Evolutionary conservation across 164 flowering plant species (phyloP).

Genomic region (Malania oleifera): DNA sequence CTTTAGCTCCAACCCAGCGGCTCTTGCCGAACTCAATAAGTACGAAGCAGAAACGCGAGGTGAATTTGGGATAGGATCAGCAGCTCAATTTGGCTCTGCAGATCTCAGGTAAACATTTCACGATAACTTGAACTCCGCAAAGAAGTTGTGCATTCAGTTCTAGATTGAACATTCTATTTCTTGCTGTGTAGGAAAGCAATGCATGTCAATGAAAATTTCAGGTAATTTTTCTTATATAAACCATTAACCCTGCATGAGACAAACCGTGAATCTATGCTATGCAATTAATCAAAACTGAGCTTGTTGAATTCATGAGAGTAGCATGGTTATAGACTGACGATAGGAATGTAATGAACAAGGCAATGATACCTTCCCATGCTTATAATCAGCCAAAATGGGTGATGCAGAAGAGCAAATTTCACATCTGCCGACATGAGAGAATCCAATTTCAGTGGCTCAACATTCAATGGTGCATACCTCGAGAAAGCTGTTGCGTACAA

Average conservation of each 20-base stretch:
- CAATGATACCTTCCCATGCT: neutral
- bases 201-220: constrained; percentile 87
- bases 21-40: constrained; percentile 86
- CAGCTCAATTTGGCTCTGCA: constrained; percentile 92
- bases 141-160: too few species aligned
- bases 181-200: constrained; percentile 71
- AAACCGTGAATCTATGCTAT: too few species aligned
- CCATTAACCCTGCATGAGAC: too few species aligned
- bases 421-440: constrained; percentile 98
- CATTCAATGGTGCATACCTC: constrained; percentile 96
- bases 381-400: constrained; percentile 13
- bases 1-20: constrained; percentile 43
- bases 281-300: neutral
- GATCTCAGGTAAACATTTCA: constrained; percentile 59
- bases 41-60: constrained; percentile 81
- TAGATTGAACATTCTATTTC: neutral
- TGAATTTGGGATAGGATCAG: constrained; percentile 96
- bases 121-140: neutral
- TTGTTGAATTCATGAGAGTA: too few species aligned
- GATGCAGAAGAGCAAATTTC: constrained; percentile 87
- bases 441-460: constrained; percentile 94
- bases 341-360: neutral
- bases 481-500: constrained; percentile 98
- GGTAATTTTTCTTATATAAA: constrained; percentile 51
- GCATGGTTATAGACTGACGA: too few species aligned